Evolutionary conservation across 129 eudicot species (phyloP), one percentile per base, ranked within the genome.

Genomic region (Apium graveolens): DNA sequence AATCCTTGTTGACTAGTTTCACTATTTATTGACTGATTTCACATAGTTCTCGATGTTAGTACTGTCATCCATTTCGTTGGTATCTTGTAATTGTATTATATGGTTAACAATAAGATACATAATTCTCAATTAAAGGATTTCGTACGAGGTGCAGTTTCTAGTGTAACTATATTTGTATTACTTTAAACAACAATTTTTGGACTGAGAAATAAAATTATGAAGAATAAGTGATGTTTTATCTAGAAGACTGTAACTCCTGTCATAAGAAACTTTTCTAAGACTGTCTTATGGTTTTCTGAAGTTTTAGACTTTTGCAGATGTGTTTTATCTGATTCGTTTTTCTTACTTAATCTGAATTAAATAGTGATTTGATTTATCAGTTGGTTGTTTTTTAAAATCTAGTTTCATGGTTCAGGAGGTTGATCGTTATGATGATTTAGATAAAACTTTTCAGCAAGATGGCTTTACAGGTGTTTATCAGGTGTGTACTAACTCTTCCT

Each of bases 391-490:
- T 81, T 76, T 17, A 74, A 43, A 57, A 78, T 38, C 73, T 76
- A 18, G n/a, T 78, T 0, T 57, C 21, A 45, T 80, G 83, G 45
- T 41, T 82, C 85, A 93, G 98, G 98, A 93, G 84, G 98, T 89
- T 42, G 98, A 93, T 71, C 86, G 86, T 42, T 93, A 87, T 76
- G 81, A 87, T 80, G 98, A 93, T 82, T 79, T 93, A 57, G 81
- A 84, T 74, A 76, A 82, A 32, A 29, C 76, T 38, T 87, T 93
- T 41, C 80, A 78, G 46, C 81, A 85, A 79, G 90, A 89, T 85
- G 98, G 98, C n/a, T 93, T 86, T 78, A 83, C 49, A 70, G 98
- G 98, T 76, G 84, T 86, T 74, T 86, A 87, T 82, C 88, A 91
- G 98, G 98, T 93, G 75, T 80, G n/a, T 32, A 11, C 49, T 32